phyloP scores from a whole-genome alignment of 2,329 filamentous ascomycete species.

The Penicillium freii region DNA sequence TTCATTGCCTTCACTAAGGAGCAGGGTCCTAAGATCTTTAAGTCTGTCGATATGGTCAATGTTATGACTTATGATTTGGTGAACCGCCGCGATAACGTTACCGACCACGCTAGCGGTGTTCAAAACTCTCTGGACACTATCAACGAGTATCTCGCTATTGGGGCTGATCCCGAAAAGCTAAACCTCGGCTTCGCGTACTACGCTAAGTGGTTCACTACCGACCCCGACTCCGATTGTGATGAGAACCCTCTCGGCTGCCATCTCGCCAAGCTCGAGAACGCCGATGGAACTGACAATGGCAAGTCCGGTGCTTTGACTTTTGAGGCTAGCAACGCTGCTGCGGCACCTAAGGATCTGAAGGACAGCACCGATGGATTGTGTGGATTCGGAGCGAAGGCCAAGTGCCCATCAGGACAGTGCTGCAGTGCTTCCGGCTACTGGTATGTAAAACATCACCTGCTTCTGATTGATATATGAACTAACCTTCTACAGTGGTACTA shows the following conservation, averaged over 20 bases:
- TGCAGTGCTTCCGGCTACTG: constrained; percentile 40
- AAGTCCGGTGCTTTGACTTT: constrained; percentile 54
- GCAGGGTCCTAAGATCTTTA: constrained; percentile 59
- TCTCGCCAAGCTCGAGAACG: constrained; percentile 59
- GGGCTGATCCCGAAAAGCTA: constrained; percentile 55
- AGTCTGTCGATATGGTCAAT: constrained; percentile 64
- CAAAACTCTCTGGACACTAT: constrained; percentile 54
- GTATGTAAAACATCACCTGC: constrained; percentile 20
- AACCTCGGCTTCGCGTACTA: constrained; percentile 69
- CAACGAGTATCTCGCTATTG: constrained; percentile 58
- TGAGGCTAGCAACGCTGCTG: constrained; percentile 33
- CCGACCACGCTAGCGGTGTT: constrained; percentile 65
- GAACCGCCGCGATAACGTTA: constrained; percentile 64
- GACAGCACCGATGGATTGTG: constrained; percentile 33
- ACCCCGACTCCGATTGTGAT: constrained; percentile 48
- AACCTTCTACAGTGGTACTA: constrained; percentile 29
- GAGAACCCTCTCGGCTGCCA: constrained; percentile 56
- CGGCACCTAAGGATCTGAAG: constrained; percentile 27
- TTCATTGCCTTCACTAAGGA: constrained; percentile 65
- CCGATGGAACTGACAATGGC: constrained; percentile 59
- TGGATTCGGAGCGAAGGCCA: constrained; percentile 29
- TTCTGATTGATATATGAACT: constrained; percentile 11
- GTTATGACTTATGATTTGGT: constrained; percentile 72
- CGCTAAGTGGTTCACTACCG: constrained; percentile 64
- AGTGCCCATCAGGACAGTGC: constrained; percentile 33